These are phyloP conservation scores for Coccomyxa subellipsoidea DNA, from an alignment of 163 green algal species.

Conservation along the genomic window DNA sequence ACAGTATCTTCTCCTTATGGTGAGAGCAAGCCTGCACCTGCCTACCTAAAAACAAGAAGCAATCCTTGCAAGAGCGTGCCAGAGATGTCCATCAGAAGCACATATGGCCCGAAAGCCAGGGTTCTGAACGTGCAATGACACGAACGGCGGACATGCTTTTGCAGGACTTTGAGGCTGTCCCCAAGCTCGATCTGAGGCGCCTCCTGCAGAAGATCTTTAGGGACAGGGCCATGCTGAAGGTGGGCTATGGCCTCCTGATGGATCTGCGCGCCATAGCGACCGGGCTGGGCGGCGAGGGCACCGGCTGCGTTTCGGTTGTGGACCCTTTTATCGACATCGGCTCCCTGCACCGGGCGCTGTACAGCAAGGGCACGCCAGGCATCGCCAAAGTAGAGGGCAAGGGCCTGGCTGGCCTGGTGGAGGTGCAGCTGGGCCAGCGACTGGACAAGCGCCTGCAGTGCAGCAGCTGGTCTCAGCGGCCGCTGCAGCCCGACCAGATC, in stretches of 20 bases:
- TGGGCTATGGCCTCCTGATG: conserved; percentile 33
- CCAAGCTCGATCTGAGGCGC: background rate
- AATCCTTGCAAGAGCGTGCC: no score
- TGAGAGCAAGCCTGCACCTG: background rate
- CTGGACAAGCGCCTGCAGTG: conserved; percentile 71
- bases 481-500: conserved; percentile 48
- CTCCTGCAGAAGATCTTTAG: conserved; percentile 19
- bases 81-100: background rate
- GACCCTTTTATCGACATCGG: conserved; percentile 33
- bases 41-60: no score
- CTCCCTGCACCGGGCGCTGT: conserved; percentile 30
- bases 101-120: no score
- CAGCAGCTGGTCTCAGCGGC: conserved; percentile 53
- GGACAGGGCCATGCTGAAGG: conserved; percentile 17
- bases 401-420: conserved; percentile 32
- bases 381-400: background rate
- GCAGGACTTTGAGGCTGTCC: background rate
- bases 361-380: background rate
- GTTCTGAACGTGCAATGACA: no score
- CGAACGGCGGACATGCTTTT: background rate
- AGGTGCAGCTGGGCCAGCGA: conserved; percentile 31
- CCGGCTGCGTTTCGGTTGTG: conserved; percentile 37
- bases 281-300: conserved; percentile 26
- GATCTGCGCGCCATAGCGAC: conserved; percentile 33
- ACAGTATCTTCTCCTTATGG: conserved; percentile 6